phyloP scores from a whole-genome alignment of 2,329 filamentous ascomycete genomes.

The Paraphaeosphaeria minitans region DNA sequence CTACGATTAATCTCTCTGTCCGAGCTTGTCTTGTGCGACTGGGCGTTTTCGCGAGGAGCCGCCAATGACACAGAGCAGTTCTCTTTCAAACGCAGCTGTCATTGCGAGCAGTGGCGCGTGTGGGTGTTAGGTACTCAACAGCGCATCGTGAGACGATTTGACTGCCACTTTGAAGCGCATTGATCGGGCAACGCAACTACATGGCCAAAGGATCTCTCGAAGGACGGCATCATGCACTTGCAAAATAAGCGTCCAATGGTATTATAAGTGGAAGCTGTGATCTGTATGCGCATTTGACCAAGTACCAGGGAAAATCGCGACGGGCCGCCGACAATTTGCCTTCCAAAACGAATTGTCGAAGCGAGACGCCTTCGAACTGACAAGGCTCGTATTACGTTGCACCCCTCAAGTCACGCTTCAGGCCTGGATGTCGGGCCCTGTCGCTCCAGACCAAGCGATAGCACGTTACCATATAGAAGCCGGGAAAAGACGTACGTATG shows the following conservation, averaged over 20 bases:
- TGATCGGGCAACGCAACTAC: neutral
- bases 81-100: slow-evolving; percentile 3
- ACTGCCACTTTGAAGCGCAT: neutral
- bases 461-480: neutral
- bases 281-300: neutral
- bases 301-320: neutral
- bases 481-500: slow-evolving; percentile 12
- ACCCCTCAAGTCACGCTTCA: neutral
- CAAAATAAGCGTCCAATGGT: neutral
- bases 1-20: slow-evolving; percentile 10
- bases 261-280: neutral
- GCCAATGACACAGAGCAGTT: slow-evolving; percentile 3
- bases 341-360: neutral
- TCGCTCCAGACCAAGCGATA: neutral
- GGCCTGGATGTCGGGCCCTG: neutral
- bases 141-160: slow-evolving; percentile 6
- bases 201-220: neutral
- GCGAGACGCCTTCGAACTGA: neutral
- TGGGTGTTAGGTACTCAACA: slow-evolving; percentile 5
- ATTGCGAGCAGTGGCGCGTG: neutral
- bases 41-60: neutral
- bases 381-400: slow-evolving; percentile 4
- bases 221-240: neutral
- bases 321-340: neutral
- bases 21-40: slow-evolving; percentile 8